Evolutionary conservation across 78 protist genomes (phyloP).

Genomic region (Mastigamoeba balamuthi): DNA sequence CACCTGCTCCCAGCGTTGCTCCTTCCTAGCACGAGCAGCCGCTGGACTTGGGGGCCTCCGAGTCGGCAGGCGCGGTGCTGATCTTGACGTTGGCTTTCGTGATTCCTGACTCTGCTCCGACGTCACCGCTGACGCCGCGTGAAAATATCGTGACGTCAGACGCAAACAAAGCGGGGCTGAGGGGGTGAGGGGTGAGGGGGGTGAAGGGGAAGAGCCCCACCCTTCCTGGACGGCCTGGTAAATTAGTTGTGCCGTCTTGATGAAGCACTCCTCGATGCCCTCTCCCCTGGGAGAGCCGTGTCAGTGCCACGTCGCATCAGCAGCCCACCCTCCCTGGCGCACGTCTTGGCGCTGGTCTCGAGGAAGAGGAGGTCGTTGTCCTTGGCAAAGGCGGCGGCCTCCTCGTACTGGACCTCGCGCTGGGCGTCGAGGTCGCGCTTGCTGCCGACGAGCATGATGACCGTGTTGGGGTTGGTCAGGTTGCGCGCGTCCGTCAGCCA

Average conservation of each 20-base stretch:
- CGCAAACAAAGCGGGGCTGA: too few species aligned
- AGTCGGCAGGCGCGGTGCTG: too few species aligned
- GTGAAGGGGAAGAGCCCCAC: too few species aligned
- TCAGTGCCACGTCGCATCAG: background rate
- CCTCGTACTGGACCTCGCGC: slow-evolving; percentile 68
- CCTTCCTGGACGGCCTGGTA: slow-evolving; percentile 53
- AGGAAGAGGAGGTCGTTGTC: slow-evolving; percentile 44
- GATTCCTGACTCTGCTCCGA: too few species aligned
- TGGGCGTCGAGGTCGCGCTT: slow-evolving; percentile 72
- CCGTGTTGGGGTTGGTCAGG: too few species aligned
- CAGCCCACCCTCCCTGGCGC: slow-evolving; percentile 25
- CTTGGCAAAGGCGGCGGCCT: slow-evolving; percentile 44
- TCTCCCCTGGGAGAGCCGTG: slow-evolving; percentile 12
- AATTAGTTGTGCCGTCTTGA: slow-evolving; percentile 46
- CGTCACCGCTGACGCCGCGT: too few species aligned
- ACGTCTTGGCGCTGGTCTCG: slow-evolving; percentile 38
- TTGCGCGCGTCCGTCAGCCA: slow-evolving; percentile 90
- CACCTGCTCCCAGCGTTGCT: too few species aligned
- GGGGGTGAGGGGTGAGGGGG: too few species aligned
- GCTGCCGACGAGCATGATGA: slow-evolving; percentile 52
- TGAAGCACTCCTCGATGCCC: slow-evolving; percentile 58
- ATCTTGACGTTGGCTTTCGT: too few species aligned
- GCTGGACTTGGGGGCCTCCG: too few species aligned
- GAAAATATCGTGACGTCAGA: too few species aligned
- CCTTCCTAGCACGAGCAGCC: too few species aligned